phyloP scores from a whole-genome alignment of 179 eudicot species.

The Patellifolia procumbens region DNA sequence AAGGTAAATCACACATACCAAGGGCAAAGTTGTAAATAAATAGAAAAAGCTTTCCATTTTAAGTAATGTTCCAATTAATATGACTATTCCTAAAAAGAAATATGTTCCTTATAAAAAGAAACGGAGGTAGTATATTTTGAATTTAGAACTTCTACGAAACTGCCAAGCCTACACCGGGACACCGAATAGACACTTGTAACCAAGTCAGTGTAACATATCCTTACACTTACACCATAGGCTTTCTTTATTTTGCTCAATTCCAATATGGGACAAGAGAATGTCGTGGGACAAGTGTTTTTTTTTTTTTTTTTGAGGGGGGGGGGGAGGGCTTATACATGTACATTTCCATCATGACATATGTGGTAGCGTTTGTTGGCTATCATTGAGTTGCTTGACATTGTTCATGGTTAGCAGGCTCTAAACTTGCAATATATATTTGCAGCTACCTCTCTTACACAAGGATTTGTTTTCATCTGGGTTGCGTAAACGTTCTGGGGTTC shows the following conservation, averaged over 20 bases:
- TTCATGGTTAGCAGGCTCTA: neutral
- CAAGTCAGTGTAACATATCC: too few species aligned
- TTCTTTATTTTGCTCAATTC: neutral
- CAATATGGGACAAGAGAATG: neutral
- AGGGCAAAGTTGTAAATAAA: too few species aligned
- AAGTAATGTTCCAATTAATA: too few species aligned
- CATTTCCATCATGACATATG: neutral
- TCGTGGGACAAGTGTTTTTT: neutral
- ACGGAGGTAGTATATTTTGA: too few species aligned
- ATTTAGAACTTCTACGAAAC: too few species aligned
- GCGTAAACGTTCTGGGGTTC: slow-evolving; percentile 97
- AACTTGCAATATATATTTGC: slow-evolving; percentile 29
- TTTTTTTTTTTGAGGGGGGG: too few species aligned
- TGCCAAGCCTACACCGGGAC: too few species aligned
- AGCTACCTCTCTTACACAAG: slow-evolving; percentile 95
- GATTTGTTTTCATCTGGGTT: slow-evolving; percentile 95
- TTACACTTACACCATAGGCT: neutral
- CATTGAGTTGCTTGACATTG: slow-evolving; percentile 14
- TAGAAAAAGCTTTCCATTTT: too few species aligned
- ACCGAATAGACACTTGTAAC: too few species aligned
- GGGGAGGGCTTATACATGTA: neutral
- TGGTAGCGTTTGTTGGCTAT: slow-evolving; percentile 13
- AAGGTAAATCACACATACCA: too few species aligned
- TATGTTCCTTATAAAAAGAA: too few species aligned
- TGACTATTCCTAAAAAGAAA: too few species aligned